Conservation (phyloP, 176 grass and related monocot genomes). For the Tillandsia leiboldiana region DNA sequence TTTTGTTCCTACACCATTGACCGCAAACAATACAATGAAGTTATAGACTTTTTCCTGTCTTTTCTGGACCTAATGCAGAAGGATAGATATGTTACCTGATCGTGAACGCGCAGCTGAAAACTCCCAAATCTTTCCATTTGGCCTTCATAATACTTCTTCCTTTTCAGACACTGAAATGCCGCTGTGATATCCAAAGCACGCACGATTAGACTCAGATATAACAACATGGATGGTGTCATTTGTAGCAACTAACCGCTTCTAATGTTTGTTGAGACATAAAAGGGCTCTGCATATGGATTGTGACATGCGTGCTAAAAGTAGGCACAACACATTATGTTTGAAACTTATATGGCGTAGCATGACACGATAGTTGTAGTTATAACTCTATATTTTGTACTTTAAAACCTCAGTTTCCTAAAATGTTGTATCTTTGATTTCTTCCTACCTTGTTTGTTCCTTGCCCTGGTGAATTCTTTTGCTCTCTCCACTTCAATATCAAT, state of each 20-base stretch:
- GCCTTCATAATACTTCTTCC: slow-evolving; percentile 81
- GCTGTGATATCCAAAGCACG: slow-evolving; percentile 17
- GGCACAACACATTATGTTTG: background rate
- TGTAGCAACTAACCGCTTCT: background rate
- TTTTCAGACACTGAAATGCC: slow-evolving; percentile 77
- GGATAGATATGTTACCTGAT: slow-evolving; percentile 29
- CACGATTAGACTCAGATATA: background rate
- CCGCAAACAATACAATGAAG: background rate
- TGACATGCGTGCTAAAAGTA: background rate
- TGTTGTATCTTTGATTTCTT: background rate
- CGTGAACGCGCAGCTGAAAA: slow-evolving; percentile 54
- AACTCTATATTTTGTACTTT: slow-evolving; percentile 1
- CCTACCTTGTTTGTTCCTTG: slow-evolving; percentile 59
- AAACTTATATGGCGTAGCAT: background rate
- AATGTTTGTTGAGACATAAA: background rate
- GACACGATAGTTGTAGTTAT: background rate
- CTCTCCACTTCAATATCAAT: slow-evolving; percentile 72
- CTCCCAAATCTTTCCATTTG: slow-evolving; percentile 72
- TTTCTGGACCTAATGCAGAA: background rate
- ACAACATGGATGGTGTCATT: background rate
- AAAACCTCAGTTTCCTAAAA: background rate
- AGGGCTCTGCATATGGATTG: background rate
- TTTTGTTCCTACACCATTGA: background rate
- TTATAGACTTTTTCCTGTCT: background rate
- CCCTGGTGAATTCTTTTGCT: slow-evolving; percentile 63